Evolutionary conservation across 2,329 filamentous ascomycete genomes (phyloP).

Genomic region (Plenodomus lindquistii): DNA sequence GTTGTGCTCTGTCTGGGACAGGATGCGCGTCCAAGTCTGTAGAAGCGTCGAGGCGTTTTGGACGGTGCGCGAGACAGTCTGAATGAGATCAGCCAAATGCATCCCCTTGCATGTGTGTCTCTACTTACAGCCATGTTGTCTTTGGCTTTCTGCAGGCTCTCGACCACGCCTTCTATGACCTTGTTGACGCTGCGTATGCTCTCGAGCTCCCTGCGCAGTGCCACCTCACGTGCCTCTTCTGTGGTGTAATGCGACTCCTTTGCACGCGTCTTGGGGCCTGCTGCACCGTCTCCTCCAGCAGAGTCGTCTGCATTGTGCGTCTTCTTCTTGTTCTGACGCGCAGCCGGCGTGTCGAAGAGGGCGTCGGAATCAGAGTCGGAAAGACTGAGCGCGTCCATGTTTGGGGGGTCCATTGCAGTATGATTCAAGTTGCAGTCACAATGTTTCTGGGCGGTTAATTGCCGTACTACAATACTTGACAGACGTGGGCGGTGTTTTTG

Average conservation of each 20-base stretch:
- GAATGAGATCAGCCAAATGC: constrained; percentile 10
- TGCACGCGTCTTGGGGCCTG: constrained; percentile 42
- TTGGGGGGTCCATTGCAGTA: constrained; percentile 43
- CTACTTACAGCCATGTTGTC: constrained; percentile 73
- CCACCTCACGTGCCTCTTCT: constrained; percentile 71
- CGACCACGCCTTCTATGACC: constrained; percentile 78
- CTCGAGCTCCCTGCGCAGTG: constrained; percentile 77
- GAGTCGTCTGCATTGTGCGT: constrained; percentile 30
- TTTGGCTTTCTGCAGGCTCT: constrained; percentile 71
- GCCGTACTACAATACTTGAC: neutral
- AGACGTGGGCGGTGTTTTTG: neutral
- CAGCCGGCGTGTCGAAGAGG: constrained; percentile 61
- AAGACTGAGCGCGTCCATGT: constrained; percentile 56
- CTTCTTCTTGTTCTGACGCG: constrained; percentile 43
- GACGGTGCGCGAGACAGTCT: constrained; percentile 86
- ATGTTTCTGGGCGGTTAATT: neutral
- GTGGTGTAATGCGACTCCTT: constrained; percentile 62
- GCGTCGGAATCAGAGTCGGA: constrained; percentile 61
- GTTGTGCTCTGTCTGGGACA: constrained; percentile 97
- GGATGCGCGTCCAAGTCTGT: constrained; percentile 93
- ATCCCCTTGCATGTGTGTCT: neutral
- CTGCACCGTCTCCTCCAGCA: constrained; percentile 47
- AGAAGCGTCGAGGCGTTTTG: constrained; percentile 85
- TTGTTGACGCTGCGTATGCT: constrained; percentile 85
- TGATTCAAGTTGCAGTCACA: too few species aligned